Evolutionary conservation across 2,329 filamentous ascomycete genomes (phyloP), one percentile per base, ranked within the genome.

Genomic region (Hymenoscyphus scutula): DNA sequence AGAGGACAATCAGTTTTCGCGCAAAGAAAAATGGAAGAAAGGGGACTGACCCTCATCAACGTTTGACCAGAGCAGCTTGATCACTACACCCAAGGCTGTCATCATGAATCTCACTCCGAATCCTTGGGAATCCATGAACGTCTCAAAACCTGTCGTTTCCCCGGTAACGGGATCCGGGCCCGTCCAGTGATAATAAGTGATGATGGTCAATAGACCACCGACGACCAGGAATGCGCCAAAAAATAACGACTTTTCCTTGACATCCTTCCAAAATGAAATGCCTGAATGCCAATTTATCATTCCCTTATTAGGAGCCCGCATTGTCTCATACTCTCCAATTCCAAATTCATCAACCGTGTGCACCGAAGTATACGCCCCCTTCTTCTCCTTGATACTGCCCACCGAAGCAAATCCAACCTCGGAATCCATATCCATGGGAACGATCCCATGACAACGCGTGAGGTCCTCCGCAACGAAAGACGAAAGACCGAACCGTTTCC

Each of bases 31-130:
- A 7, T 4, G 19, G 41, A 23, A 11, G 23, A 53, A 19, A 29
- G 10, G 17, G n/a, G 27, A 64, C 72, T 69, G 69, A 78, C 76
- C 73, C 55, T 70, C 64, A 53, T 80, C 79, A 4, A 80, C 73
- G 1, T 73, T 72, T 13, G 76, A 71, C 78, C 77, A 80, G 55
- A 75, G 74, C 32, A 80, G 75, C 1, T 77, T 74, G 32, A 77
- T 73, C 3, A 74, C 61, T 3, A 79, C 74, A 54, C 77, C 78
- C 1, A 78, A 60, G 5, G 70, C 64, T 1, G 77, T 77, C 62
- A 79, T 78, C 13, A 80, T 65, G 38, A 79, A 77, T 10, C 74
- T 69, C 2, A 77, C 74, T 0, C 77, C 77, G 41, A 80, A 79
- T 2, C 70, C 71, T 63, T 78, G 74, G n/a, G 74, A 72, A 53